phyloP scores from a whole-genome alignment of 148 eudicot species.

The Rhododendron molle region DNA sequence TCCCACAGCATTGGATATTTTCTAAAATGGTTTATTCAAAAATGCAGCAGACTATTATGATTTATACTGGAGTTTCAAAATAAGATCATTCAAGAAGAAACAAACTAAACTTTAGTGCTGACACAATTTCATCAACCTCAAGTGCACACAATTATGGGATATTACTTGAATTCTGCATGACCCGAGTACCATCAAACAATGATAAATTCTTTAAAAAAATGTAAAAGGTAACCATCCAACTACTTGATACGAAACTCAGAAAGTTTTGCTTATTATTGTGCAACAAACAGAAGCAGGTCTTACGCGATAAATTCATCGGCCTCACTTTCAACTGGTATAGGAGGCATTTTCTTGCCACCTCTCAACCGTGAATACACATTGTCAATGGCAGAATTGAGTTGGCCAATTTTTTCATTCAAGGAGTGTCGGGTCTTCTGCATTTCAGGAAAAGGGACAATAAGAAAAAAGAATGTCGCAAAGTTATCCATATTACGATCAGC shows the following conservation, averaged over 20 bases:
- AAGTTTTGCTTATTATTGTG: not conserved
- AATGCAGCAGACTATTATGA: not conserved
- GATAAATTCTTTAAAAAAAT: not conserved
- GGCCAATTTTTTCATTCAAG: slow-evolving; percentile 63
- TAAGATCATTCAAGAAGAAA: not conserved
- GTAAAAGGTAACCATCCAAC: not conserved
- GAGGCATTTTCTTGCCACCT: slow-evolving; percentile 57
- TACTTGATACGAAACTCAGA: not conserved
- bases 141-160: not conserved
- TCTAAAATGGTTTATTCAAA: not conserved
- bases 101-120: not conserved
- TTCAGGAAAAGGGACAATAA: slow-evolving; percentile 2
- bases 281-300: slow-evolving; percentile 13
- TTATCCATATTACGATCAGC: not conserved
- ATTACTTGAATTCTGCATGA: not conserved
- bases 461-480: not conserved
- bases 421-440: slow-evolving; percentile 71
- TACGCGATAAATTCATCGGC: slow-evolving; percentile 60
- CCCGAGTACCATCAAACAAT: not conserved
- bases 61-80: not conserved
- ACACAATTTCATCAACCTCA: not conserved
- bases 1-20: not conserved
- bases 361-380: slow-evolving; percentile 73
- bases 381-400: slow-evolving; percentile 83
- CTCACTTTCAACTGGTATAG: slow-evolving; percentile 54